These are phyloP conservation scores for Aspergillus sclerotialis DNA, from an alignment of 2,329 filamentous ascomycete species.

Conservation along the genomic window DNA sequence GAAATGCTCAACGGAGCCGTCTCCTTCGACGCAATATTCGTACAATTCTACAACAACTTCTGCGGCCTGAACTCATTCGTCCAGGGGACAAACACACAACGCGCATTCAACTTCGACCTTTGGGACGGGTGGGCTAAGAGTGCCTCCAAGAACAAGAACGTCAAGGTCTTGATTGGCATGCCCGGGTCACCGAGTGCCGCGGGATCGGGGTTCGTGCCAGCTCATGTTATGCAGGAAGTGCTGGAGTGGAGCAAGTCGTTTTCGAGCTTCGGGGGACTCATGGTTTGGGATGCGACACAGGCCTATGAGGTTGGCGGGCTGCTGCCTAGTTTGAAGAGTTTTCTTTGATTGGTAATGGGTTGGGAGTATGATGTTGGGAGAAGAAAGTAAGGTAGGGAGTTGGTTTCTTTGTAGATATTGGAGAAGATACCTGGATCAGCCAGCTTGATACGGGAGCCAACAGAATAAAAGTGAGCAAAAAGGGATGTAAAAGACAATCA, in stretches of 20 bases:
- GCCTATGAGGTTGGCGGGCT: neutral
- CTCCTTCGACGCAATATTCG: slow-evolving; percentile 6
- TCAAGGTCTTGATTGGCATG: neutral
- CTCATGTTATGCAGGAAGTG: neutral
- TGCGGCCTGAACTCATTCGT: neutral
- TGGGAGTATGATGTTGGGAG: too few relatives aligned
- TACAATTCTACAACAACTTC: slow-evolving; percentile 8
- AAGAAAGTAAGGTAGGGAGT: too few relatives aligned
- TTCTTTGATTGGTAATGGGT: neutral
- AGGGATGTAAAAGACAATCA: too few relatives aligned
- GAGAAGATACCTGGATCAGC: too few relatives aligned
- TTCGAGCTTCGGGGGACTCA: neutral
- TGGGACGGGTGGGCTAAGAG: neutral
- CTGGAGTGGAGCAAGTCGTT: neutral
- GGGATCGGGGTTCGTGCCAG: neutral
- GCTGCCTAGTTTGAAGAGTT: neutral
- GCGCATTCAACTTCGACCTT: neutral
- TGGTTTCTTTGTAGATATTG: too few relatives aligned
- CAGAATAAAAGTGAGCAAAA: too few relatives aligned
- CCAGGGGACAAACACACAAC: neutral
- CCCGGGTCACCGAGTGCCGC: neutral
- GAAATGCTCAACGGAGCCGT: slow-evolving; percentile 2
- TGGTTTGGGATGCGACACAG: neutral
- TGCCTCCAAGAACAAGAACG: neutral
- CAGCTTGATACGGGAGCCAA: too few relatives aligned